Evolutionary conservation across 2,329 filamentous ascomycete genomes (phyloP), one percentile per base, ranked within the genome.

Genomic region (Diaporthe ampelina): DNA sequence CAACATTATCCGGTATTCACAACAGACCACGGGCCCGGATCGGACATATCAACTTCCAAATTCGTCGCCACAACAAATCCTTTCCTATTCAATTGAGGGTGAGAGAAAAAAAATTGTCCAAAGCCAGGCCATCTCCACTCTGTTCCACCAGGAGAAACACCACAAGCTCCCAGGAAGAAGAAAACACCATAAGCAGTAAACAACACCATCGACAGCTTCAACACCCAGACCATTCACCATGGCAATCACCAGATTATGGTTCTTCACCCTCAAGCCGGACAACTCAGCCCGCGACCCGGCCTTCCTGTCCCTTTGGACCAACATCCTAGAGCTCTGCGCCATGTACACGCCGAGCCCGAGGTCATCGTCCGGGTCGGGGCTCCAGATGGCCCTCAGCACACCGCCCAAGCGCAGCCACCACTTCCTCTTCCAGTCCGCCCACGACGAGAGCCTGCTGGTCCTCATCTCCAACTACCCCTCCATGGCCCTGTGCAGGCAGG

Each of bases 171-270:
- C 15, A 35, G 6, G 24, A 32, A 50, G 35, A 58, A 35, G 0
- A 37, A 35, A 29, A 26, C 3, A 48, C 45, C 4, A 35, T 10
- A 50, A 52, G 7, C 1, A 59, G 6, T 29, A 37, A 17, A 45
- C 29, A 29, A 45, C 58, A 63, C 40, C 59, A 6, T 8, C 26
- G 8, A 26, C n/a, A 54, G n/a, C 32, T 1, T 40, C 52, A 26
- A 54, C 21, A 19, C 4, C 29, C 59, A 32, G 15, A 2, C 29
- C 59, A n/a, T 26, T 2, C 63, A 52, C 43, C 57, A 76, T 76
- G 74, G 74, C 72, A 35, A 72, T 76, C 74, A 74, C 69, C 45
- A 73, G 74, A 45, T 68, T 76, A 9, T 76, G 74, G 74, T 76
- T 76, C 72, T 76, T 76, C 72, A 74, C 72, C 56, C 54, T 76